phyloP scores from a whole-genome alignment of 2,329 filamentous ascomycete genomes.

The Phymatotrichopsis omnivora region DNA sequence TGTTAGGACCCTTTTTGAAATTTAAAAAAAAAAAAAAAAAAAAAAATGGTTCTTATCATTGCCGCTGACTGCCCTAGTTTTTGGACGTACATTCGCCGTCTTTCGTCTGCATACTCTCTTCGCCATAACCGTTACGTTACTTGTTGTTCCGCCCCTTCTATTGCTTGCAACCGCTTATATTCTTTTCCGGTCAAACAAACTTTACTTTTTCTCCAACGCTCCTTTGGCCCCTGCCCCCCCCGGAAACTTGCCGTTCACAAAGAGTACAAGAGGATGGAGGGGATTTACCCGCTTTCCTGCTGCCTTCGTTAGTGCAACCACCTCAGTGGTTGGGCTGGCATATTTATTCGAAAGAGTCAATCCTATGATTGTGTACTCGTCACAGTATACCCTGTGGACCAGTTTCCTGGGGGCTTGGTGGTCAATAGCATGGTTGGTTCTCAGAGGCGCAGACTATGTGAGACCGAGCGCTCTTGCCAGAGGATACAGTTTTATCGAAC shows the following conservation, averaged over 20 bases:
- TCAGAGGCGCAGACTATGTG: conserved; percentile 65
- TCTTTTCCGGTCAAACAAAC: conserved; percentile 63
- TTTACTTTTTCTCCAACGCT: conserved; percentile 69
- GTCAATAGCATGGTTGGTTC: conserved; percentile 70
- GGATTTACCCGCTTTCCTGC: conserved; percentile 80
- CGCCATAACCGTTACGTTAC: conserved; percentile 71
- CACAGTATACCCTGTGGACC: conserved; percentile 74
- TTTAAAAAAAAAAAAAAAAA: conserved; percentile 2
- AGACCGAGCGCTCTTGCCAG: conserved; percentile 80
- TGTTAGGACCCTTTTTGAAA: conserved; percentile 18
- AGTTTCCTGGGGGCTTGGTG: conserved; percentile 79
- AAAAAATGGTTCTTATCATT: background rate
- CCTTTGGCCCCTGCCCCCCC: conserved; percentile 16
- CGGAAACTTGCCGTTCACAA: conserved; percentile 12
- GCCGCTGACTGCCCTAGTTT: conserved; percentile 40
- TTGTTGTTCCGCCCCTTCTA: conserved; percentile 67
- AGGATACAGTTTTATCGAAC: conserved; percentile 71
- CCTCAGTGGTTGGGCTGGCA: conserved; percentile 59
- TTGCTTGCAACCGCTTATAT: conserved; percentile 59
- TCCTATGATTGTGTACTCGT: conserved; percentile 83
- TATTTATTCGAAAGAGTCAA: conserved; percentile 74
- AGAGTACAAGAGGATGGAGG: conserved; percentile 49
- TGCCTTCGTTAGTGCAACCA: conserved; percentile 57
- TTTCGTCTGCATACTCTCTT: conserved; percentile 76
- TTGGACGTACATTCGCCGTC: conserved; percentile 67